Conservation (phyloP, 2,329 filamentous ascomycete genomes). For the Ceratocystis alfenasii region DNA sequence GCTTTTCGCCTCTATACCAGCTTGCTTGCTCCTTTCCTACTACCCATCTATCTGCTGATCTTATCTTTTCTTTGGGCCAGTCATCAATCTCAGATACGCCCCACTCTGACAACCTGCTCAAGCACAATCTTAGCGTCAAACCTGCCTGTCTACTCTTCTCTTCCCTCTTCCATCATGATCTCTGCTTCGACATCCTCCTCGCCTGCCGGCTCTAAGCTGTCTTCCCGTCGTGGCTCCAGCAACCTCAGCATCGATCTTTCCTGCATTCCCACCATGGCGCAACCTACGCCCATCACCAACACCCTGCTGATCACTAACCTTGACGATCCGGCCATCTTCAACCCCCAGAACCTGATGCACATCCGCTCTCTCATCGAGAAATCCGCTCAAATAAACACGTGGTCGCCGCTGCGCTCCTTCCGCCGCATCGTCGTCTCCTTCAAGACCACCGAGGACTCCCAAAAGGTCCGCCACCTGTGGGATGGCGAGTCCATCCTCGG, state of each 20-base stretch:
- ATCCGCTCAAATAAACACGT: slow-evolving; percentile 62
- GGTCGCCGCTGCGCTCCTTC: slow-evolving; percentile 72
- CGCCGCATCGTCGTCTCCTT: slow-evolving; percentile 72
- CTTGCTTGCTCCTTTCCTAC: neutral
- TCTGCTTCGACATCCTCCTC: neutral
- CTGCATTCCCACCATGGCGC: slow-evolving; percentile 53
- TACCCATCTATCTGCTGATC: neutral
- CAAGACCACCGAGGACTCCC: slow-evolving; percentile 55
- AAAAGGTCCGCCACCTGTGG: slow-evolving; percentile 58
- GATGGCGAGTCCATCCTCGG: slow-evolving; percentile 65
- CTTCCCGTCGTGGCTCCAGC: slow-evolving; percentile 18
- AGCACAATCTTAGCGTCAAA: too few species aligned
- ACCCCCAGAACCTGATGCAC: slow-evolving; percentile 57
- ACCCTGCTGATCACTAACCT: slow-evolving; percentile 78
- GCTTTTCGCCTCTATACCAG: neutral
- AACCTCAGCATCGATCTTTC: slow-evolving; percentile 60
- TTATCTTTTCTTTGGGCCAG: neutral
- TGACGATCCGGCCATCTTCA: slow-evolving; percentile 59
- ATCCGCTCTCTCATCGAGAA: slow-evolving; percentile 59
- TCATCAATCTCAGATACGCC: slow-evolving; percentile 1
- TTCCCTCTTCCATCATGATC: slow-evolving; percentile 1
- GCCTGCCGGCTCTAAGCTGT: slow-evolving; percentile 6
- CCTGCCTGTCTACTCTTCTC: neutral
- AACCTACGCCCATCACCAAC: slow-evolving; percentile 67
- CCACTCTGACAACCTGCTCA: neutral